These are phyloP conservation scores for Lachnellula occidentalis DNA, from an alignment of 2,329 filamentous ascomycete species.

Conservation along the genomic window DNA sequence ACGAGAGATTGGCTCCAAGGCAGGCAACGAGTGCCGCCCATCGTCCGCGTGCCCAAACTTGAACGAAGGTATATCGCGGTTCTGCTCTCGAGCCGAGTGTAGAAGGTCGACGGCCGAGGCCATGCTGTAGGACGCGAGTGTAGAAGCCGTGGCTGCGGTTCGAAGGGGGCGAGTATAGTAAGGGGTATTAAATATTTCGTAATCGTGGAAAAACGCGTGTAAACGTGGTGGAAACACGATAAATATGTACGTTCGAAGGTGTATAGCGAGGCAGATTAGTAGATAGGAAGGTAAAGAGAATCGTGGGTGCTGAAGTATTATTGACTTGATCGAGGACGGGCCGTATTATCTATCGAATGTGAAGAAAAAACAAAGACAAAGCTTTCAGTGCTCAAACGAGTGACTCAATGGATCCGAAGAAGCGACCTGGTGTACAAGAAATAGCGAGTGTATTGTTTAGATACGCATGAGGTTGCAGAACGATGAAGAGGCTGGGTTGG, in stretches of 20 bases:
- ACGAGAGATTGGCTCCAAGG: constrained; percentile 45
- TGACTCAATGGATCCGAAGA: constrained; percentile 22
- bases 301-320: constrained; percentile 13
- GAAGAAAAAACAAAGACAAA: constrained; percentile 16
- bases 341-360: constrained; percentile 21
- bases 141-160: constrained; percentile 47
- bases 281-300: constrained; percentile 14
- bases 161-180: constrained; percentile 21
- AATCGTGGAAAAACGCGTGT: constrained; percentile 25
- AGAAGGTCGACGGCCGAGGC: constrained; percentile 43
- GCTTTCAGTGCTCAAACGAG: constrained; percentile 24
- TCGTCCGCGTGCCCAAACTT: constrained; percentile 40
- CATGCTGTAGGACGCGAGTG: constrained; percentile 51
- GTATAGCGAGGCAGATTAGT: constrained; percentile 15
- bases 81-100: constrained; percentile 40
- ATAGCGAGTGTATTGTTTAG: constrained; percentile 15
- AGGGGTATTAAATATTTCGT: constrained; percentile 21
- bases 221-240: constrained; percentile 11
- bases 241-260: constrained; percentile 17
- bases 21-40: constrained; percentile 42
- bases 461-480: background rate
- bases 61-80: constrained; percentile 41
- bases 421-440: constrained; percentile 23
- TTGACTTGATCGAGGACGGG: constrained; percentile 2
- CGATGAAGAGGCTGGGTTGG: background rate